Conservation (phyloP, 139 green algal genomes). For the Picochlorum sp. region DNA sequence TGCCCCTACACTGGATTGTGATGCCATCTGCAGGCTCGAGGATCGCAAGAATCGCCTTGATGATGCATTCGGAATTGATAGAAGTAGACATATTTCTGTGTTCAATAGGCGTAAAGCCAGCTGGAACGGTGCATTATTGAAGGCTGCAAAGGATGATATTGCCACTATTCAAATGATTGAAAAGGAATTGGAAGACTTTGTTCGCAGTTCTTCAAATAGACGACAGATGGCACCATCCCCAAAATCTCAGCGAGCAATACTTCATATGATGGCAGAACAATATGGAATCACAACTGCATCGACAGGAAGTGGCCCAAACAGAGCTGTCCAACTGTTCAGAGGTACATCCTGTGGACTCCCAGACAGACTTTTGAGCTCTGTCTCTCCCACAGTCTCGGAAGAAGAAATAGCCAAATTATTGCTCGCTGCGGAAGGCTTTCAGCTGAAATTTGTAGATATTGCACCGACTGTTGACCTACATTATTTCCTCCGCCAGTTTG, state of each 20-base stretch:
- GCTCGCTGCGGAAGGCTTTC: conserved; percentile 9
- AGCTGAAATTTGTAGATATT: conserved; percentile 36
- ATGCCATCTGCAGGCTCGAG: conserved; percentile 38
- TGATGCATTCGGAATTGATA: conserved; percentile 56
- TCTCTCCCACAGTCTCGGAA: conserved; percentile 7
- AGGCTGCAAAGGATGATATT: conserved; percentile 35
- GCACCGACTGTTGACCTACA: conserved; percentile 27
- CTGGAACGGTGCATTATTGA: conserved; percentile 28
- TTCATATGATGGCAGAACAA: conserved; percentile 46
- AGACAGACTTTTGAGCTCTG: conserved; percentile 24
- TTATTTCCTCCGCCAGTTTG: conserved; percentile 39
- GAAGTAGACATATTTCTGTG: conserved; percentile 29
- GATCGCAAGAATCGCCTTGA: conserved; percentile 37
- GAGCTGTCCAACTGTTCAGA: conserved; percentile 47
- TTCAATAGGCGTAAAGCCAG: conserved; percentile 39
- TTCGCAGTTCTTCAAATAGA: conserved; percentile 23
- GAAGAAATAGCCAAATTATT: conserved; percentile 32
- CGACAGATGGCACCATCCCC: conserved; percentile 36
- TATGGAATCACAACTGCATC: conserved; percentile 45
- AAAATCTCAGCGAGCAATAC: conserved; percentile 32
- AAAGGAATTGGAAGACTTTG: conserved; percentile 38
- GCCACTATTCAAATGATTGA: conserved; percentile 41
- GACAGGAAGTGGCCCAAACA: conserved; percentile 35
- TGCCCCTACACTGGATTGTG: conserved; percentile 37
- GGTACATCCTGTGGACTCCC: conserved; percentile 10